phyloP scores from a whole-genome alignment of 2,329 filamentous ascomycete genomes.

The Alternaria longipes region DNA sequence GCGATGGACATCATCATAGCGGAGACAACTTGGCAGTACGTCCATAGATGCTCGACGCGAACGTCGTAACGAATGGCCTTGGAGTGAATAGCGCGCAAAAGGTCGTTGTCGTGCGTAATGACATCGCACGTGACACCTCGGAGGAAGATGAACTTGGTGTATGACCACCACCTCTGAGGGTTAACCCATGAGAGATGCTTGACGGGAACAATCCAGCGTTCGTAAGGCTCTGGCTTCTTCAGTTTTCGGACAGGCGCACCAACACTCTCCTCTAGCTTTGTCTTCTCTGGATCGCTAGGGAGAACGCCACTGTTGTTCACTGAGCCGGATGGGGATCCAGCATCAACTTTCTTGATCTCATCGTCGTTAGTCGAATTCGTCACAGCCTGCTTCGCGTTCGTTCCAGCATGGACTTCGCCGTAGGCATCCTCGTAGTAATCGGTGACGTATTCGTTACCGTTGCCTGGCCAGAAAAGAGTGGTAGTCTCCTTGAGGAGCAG shows the following conservation, averaged over 20 bases:
- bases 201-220: slow-evolving; percentile 48
- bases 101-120: slow-evolving; percentile 52
- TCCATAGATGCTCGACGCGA: slow-evolving; percentile 59
- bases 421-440: slow-evolving; percentile 53
- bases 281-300: slow-evolving; percentile 16
- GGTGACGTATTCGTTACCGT: slow-evolving; percentile 49
- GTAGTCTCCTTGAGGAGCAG: slow-evolving; percentile 52
- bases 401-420: slow-evolving; percentile 34
- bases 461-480: slow-evolving; percentile 53
- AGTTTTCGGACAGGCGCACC: slow-evolving; percentile 29
- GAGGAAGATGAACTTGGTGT: slow-evolving; percentile 56
- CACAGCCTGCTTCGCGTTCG: slow-evolving; percentile 12
- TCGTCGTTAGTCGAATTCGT: slow-evolving; percentile 15
- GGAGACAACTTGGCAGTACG: slow-evolving; percentile 55
- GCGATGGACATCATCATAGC: slow-evolving; percentile 78
- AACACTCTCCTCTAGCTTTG: slow-evolving; percentile 12
- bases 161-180: slow-evolving; percentile 49
- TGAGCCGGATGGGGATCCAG: slow-evolving; percentile 10
- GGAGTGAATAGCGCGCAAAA: slow-evolving; percentile 53
- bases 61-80: slow-evolving; percentile 58
- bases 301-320: slow-evolving; percentile 1
- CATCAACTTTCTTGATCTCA: slow-evolving; percentile 10
- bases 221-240: slow-evolving; percentile 42
- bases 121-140: slow-evolving; percentile 56
- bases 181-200: slow-evolving; percentile 42